Base-by-base conservation (phyloP, 1,284 basidiomycete genomes). In the Golubevia pallescens region DNA sequence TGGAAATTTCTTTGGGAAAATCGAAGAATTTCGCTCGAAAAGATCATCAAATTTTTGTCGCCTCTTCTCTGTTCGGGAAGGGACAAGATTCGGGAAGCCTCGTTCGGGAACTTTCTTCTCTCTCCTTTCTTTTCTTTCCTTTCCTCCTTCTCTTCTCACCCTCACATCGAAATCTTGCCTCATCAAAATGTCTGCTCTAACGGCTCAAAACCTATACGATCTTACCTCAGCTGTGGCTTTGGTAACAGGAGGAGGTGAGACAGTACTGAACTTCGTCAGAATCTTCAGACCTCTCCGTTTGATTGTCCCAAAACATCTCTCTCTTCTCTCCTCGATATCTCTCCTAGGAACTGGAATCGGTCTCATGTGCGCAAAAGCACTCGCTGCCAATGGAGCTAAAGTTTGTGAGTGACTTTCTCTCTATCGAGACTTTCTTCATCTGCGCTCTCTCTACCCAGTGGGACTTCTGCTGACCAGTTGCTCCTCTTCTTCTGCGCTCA, bases 361-460 rank as follows among this genome's bases (percentile, higher is more conserved):
- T n/a, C 70, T 81, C n/a, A 76, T 70, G 28, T 72, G 75, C 2
- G 71, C 77, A 1, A 65, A 73, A 1, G 73, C 73, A 2, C 73
- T 81, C 24, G 79, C 79, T 1, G 62, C 72, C 24, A 74, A 78
- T 63, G 79, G 79, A n/a, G 77, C 75, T 2, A 76, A 68, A 10
- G 79, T 81, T 3, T 80, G 66, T 65, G 42, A 65, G 65, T 67
- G 7, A 16, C 8, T 20, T 16, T 28, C 20, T 56, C 19, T 62
- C 14, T 59, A 10, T 13, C 60, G 24, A 20, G 19, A 61, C 61
- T 28, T 21, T 19, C 60, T 61, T 60, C 58, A 2, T 61, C 19
- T 16, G 20, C 20, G 28, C 28, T 28, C 53, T 23, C 53, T 19
- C 21, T 23, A 19, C 53, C 21, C 53, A 54, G 19, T 23, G 53